Evolutionary conservation across 305 asterid genomes (phyloP).

Genomic region (Coffea humblotiana): DNA sequence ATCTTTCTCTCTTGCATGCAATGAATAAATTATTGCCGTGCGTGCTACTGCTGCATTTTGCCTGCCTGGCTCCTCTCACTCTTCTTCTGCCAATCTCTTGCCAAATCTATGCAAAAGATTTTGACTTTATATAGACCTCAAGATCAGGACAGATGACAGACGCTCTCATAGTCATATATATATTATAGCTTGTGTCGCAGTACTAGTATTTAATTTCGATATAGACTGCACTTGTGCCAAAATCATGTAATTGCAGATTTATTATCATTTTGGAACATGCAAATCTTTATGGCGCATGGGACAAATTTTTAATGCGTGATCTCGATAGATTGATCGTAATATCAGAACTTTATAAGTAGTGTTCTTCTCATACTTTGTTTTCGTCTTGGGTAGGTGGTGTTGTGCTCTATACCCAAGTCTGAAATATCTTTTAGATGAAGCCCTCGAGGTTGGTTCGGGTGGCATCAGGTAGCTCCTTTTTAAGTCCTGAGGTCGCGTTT

Average conservation of each 20-base stretch:
- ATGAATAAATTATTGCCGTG: not conserved
- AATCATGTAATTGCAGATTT: not conserved
- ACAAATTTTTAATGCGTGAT: not conserved
- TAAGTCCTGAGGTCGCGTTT: no score
- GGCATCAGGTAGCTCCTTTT: no score
- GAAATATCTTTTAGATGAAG: no score
- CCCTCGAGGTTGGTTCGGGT: no score
- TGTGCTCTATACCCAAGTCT: not conserved
- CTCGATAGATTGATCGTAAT: not conserved
- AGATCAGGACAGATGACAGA: constrained; percentile 7
- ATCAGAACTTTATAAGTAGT: no score
- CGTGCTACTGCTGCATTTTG: not conserved
- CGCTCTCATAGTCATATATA: not conserved
- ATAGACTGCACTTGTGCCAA: not conserved
- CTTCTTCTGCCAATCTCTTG: not conserved
- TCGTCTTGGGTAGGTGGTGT: no score
- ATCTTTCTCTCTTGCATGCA: not conserved
- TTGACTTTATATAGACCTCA: constrained; percentile 10
- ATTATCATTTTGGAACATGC: not conserved
- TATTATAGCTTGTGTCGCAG: not conserved
- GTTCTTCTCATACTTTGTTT: not conserved
- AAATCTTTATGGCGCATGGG: not conserved
- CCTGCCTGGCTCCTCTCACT: not conserved
- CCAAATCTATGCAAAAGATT: constrained; percentile 10
- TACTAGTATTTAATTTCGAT: not conserved